Conservation (phyloP, 352 stramenopile genomes). For the Phytophthora aleatoria region DNA sequence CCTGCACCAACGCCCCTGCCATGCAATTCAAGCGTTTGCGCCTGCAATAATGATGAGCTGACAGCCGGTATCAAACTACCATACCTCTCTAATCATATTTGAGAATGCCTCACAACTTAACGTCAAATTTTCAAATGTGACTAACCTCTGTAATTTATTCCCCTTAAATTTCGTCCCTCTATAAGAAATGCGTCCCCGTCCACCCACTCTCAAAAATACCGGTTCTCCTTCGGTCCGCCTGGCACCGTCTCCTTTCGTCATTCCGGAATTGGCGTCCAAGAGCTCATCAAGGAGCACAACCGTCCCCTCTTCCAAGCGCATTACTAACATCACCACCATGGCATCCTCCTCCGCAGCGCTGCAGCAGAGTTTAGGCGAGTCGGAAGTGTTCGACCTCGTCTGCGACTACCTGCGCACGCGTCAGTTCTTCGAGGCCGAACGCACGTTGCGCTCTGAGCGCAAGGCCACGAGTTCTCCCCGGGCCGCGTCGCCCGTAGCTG, state of each 20-base stretch:
- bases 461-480: constrained; percentile 26
- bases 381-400: constrained; percentile 88
- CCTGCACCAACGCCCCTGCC: background rate
- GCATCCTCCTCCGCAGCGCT: constrained; percentile 65
- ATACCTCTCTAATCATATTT: background rate
- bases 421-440: constrained; percentile 86
- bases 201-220: constrained; percentile 23
- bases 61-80: background rate
- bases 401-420: constrained; percentile 88
- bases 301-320: constrained; percentile 10
- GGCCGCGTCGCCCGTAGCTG: constrained; percentile 30
- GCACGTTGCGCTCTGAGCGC: constrained; percentile 72
- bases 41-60: constrained; percentile 23
- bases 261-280: constrained; percentile 30
- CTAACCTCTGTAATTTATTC: background rate
- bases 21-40: constrained; percentile 17
- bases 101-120: background rate
- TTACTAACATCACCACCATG: constrained; percentile 21
- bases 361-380: constrained; percentile 82
- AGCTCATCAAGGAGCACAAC: constrained; percentile 19
- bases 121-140: background rate
- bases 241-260: constrained; percentile 3
- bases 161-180: background rate
- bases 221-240: background rate
- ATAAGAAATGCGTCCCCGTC: constrained; percentile 15